Percentiles rank a stretch among this genome's conserved stretches.
Evolutionary conservation across 257 asterid species (phyloP).

Genomic region (Solanum ossicruentum): DNA sequence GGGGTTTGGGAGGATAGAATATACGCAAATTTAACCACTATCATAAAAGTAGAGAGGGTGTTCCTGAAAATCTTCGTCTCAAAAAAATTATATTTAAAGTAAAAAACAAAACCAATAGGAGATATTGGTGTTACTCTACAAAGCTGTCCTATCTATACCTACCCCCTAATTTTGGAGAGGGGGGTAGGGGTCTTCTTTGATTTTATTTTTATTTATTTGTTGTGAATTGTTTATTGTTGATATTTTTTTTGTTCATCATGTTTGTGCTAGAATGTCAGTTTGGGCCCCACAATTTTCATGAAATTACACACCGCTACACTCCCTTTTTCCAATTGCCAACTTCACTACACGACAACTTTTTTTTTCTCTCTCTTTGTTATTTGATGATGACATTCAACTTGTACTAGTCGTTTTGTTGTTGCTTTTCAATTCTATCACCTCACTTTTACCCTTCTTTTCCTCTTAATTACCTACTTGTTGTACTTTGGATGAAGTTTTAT

Average conservation of each 20-base stretch:
- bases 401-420: neutral
- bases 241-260: slow-evolving; percentile 8
- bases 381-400: slow-evolving; percentile 16
- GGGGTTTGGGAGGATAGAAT: too few species aligned
- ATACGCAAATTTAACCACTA: too few species aligned
- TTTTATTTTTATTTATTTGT: neutral
- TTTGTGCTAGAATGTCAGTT: slow-evolving; percentile 14
- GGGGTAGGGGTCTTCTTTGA: neutral
- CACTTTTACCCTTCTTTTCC: neutral
- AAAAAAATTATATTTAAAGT: too few species aligned
- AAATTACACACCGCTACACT: slow-evolving; percentile 29
- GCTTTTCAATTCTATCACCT: slow-evolving; percentile 1
- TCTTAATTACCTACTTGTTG: neutral
- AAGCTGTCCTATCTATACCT: slow-evolving; percentile 54
- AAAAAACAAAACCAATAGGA: too few species aligned
- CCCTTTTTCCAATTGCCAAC: neutral
- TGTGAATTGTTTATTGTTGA: slow-evolving; percentile 10
- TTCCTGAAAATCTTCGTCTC: too few species aligned
- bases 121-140: slow-evolving; percentile 16
- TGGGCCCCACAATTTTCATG: slow-evolving; percentile 9
- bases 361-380: neutral
- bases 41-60: too few species aligned
- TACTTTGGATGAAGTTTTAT: neutral
- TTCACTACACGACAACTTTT: slow-evolving; percentile 32
- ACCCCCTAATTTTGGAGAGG: slow-evolving; percentile 8